Evolutionary conservation across 2,329 filamentous ascomycete species (phyloP), one percentile per base, ranked within the genome.

Genomic region (Talaromyces verruculosus): DNA sequence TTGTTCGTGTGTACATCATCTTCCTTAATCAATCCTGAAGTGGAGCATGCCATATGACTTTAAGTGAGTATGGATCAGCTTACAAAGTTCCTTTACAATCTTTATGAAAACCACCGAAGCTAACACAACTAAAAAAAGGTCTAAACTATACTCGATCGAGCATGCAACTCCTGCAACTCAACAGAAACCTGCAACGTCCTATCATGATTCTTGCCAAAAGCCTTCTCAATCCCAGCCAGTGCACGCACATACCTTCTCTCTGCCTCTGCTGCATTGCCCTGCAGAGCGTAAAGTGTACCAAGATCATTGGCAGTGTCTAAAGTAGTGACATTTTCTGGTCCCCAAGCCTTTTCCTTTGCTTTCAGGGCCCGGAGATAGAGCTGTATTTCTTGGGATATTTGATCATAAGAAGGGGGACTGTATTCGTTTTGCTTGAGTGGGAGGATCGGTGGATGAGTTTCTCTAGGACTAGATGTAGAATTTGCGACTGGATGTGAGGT

Each of bases 231-330:
- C 17, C 43, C 43, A 45, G 43, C 6, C 4, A 45, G 19, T 45
- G 43, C 43, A 22, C n/a, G 43, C 6, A 45, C 43, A 45, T 45
- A 45, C 43, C 22, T 45, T 11, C 22, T 22, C 43, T 45, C 43
- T 15, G 43, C 43, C 8, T 45, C 43, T 1, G 19, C n/a, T 22
- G 1, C 4, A 19, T 45, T 45, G 1, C n/a, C 43, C 61, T 73
- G 70, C 19, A 70, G 28, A 5, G 6, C 8, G 55, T 76, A 78
- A 64, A 79, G 69, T 19, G 41, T 7, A 6, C 74, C 74, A 30
- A 80, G 66, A 39, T 73, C 72, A 33, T 73, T 62, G 59, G 75
- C 63, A 61, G 67, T 74, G 2, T 62, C 25, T 28, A 75, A 69
- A 15, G 71, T 74, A 30, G 57, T 60, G 37, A 60, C 41, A 60